Conservation (phyloP, 202 grass and related monocot species). For the Panicum virgatum region DNA sequence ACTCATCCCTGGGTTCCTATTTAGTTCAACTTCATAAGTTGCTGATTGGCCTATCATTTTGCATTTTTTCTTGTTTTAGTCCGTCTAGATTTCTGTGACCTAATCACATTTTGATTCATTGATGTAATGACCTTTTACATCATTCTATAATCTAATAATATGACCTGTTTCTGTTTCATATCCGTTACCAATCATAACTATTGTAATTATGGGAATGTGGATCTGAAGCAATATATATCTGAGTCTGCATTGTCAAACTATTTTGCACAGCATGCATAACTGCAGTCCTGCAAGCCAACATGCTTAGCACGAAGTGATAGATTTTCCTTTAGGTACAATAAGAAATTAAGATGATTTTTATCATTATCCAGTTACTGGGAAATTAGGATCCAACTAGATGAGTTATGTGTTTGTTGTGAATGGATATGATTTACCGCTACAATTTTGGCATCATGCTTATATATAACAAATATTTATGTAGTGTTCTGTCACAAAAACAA, state of each 20-base stretch:
- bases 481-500: neutral
- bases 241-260: neutral
- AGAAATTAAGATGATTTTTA: neutral
- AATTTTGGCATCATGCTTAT: neutral
- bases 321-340: slow-evolving; percentile 3
- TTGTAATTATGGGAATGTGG: neutral
- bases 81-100: neutral
- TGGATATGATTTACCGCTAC: neutral
- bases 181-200: neutral
- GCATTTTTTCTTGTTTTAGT: neutral
- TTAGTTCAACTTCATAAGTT: neutral
- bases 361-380: neutral
- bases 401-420: neutral
- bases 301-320: neutral
- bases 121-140: slow-evolving; percentile 10
- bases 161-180: neutral
- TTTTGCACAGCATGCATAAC: neutral
- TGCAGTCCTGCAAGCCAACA: neutral
- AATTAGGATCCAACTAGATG: neutral
- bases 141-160: neutral
- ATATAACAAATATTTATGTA: neutral
- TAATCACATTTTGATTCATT: neutral
- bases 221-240: slow-evolving; percentile 4
- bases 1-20: neutral
- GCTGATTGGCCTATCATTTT: neutral